Evolutionary conservation across 257 asterid genomes (phyloP), one percentile per base, ranked within the genome.

Genomic region (Galeopsis tetrahit): DNA sequence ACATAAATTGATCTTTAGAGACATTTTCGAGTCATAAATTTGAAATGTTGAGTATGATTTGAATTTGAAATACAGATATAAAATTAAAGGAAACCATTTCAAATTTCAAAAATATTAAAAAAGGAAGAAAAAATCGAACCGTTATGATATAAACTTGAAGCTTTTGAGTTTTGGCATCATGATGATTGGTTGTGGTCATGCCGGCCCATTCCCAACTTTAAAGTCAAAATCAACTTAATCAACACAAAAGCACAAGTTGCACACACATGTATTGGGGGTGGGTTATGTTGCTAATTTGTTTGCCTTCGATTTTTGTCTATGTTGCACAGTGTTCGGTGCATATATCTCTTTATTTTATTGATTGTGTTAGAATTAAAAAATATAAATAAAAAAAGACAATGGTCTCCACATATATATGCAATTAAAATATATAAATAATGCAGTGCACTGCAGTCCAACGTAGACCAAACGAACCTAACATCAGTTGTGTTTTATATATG

Each of bases 151-250:
- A 55, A 77, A 63, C 58, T 77, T 63, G 3, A 67, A 48, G 48
- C 49, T 63, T 38, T 55, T 42, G 8, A 32, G 75, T 39, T 34
- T 63, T 57, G 73, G 69, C 68, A 69, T 32, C 17, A 55, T 48
- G 4, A 71, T 72, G 71, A 78, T 81, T 70, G 66, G 42, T 62
- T 74, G 81, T 78, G 78, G 76, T 71, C 66, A 75, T 46, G 68
- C 57, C 62, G 36, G 32, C 69, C 72, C 63, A 61, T 75, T 77
- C 68, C 40, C 33, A 14, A 74, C 78, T 76, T 73, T 79, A 57
- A 66, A 59, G 76, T 70, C 78, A 46, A 62, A 32, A 4, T 39
- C 72, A 72, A 74, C 76, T 70, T 76, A 49, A 55, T 55, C 31
- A 70, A 79, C 81, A 79, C 84, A 71, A 74, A 82, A 79, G 84